A percentile compares a stretch with the other conserved stretches of the same genome.
Conservation (phyloP, 208 protist genomes). For the Leishmania tarentolae region DNA sequence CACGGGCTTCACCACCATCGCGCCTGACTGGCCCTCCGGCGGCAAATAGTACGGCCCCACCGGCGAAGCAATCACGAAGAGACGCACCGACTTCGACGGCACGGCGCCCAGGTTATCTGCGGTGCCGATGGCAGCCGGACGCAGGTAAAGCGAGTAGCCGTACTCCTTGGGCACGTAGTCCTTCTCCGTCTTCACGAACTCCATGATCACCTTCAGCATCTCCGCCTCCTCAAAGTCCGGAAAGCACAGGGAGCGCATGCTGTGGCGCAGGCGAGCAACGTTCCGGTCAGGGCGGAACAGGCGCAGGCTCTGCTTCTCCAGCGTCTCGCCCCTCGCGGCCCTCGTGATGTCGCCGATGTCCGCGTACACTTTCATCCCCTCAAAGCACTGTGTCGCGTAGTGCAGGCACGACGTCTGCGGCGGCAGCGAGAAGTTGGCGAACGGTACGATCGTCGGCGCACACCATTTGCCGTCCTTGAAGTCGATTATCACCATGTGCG, state of each 20-base stretch:
- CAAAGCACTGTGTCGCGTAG: conserved; percentile 96
- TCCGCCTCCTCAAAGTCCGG: conserved; percentile 91
- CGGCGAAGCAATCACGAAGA: conserved; percentile 96
- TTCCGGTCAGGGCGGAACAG: conserved; percentile 98
- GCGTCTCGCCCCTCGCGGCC: conserved; percentile 35
- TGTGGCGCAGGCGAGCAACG: conserved; percentile 88
- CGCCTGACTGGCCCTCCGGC: conserved; percentile 24
- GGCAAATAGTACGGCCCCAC: conserved; percentile 97
- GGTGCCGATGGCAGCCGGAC: conserved; percentile 96
- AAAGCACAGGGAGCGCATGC: conserved; percentile 89
- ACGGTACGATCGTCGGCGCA: conserved; percentile 70
- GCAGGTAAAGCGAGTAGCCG: conserved; percentile 98
- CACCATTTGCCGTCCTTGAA: conserved; percentile 85
- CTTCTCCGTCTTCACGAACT: conserved; percentile 93
- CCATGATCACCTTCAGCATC: conserved; percentile 91
- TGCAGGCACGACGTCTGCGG: conserved; percentile 93
- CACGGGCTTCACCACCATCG: conserved; percentile 84
- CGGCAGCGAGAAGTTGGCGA: conserved; percentile 83
- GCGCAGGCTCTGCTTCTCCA: conserved; percentile 51
- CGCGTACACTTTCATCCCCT: conserved; percentile 98
- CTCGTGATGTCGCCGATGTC: conserved; percentile 68
- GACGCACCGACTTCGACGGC: conserved; percentile 44
- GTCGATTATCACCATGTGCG: conserved; percentile 97
- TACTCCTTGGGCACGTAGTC: conserved; percentile 92
- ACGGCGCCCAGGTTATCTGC: conserved; percentile 70